Evolutionary conservation across 2,329 filamentous ascomycete species (phyloP), one percentile per base, ranked within the genome.

Genomic region (Sporothrix globosa): DNA sequence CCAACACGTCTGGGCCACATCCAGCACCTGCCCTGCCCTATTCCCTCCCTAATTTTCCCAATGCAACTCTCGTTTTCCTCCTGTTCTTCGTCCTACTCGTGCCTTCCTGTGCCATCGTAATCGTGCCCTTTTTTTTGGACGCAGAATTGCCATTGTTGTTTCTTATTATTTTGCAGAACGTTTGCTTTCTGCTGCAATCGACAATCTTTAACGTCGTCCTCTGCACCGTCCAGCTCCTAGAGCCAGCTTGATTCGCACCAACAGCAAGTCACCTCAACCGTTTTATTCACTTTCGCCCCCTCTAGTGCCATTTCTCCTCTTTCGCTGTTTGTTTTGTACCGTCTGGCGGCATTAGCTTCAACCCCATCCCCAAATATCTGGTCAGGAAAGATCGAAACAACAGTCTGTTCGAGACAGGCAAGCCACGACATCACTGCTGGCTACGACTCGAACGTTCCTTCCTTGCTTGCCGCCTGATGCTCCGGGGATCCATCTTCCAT

Each of bases 261-360:
- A 67, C 46, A 39, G 46, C 63, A 52, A 66, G 61, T 48, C 60
- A 41, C 30, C 46, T 27, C 10, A 19, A 58, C 14, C 44, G 52
- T 17, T 56, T 46, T 46, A 56, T 46, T 68, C 50, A 19, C 21
- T 56, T 56, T 68, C 41, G 41, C 66, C 53, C 41, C 67, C 46
- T 58, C 53, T 50, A 69, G 66, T 68, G 52, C 66, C 39, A 53
- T 48, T 58, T 53, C 65, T 54, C 48, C 50, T 67, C 66, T 56
- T 41, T 39, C 44, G 30, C 21, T 67, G 34, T 54, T 54, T 53
- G 50, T 68, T 39, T 19, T 58, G 54, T 48, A 58, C 52, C 24
- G 39, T 39, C 39, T 41, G 39, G 27, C 54, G 24, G 67, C 48
- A 44, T 61, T 52, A 48, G 66, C 53, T 58, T 68, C 52, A 58